A percentile compares a stretch with the other conserved stretches of the same genome.
These are phyloP conservation scores for Fusarium cicatricum DNA, from an alignment of 2,329 filamentous ascomycete species.

Conservation along the genomic window DNA sequence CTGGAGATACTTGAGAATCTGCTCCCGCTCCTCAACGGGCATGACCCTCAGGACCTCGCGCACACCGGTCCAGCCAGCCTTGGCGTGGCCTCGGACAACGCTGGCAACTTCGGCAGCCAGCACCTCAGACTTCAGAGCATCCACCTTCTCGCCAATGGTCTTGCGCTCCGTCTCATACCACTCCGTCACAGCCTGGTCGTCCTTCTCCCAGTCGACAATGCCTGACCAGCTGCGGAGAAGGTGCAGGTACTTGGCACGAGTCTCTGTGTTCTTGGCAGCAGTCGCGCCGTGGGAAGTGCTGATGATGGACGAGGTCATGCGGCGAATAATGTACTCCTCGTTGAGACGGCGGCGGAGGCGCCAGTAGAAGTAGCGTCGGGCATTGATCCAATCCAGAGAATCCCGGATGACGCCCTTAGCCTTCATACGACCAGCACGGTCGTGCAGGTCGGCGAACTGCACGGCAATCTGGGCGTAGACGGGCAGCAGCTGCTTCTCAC, in stretches of 20 bases:
- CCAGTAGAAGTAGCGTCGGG: conserved; percentile 99
- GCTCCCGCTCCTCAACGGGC: conserved; percentile 87
- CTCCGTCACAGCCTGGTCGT: conserved; percentile 83
- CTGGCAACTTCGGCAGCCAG: conserved; percentile 58
- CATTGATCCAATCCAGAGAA: conserved; percentile 83
- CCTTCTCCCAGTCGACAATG: conserved; percentile 76
- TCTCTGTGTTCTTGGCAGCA: conserved; percentile 55
- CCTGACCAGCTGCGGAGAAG: conserved; percentile 85
- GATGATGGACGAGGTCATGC: conserved; percentile 67
- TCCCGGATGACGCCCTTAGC: conserved; percentile 94
- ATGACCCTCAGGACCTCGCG: conserved; percentile 86
- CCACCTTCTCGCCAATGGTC: conserved; percentile 82
- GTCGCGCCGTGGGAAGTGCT: conserved; percentile 43
- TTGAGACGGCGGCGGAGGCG: conserved; percentile 94
- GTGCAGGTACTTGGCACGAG: conserved; percentile 73
- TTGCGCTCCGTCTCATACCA: conserved; percentile 98
- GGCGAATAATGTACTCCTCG: conserved; percentile 96
- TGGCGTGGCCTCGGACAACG: conserved; percentile 57
- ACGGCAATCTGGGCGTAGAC: conserved; percentile 96
- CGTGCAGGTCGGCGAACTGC: conserved; percentile 96
- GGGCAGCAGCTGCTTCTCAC: conserved; percentile 88
- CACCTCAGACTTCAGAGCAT: conserved; percentile 80
- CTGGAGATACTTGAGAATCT: conserved; percentile 70
- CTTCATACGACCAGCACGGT: conserved; percentile 96
- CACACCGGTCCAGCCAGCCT: conserved; percentile 84